Evolutionary conservation across 768 basidiomycete genomes (phyloP).

Genomic region (Kwoniella shandongensis): DNA sequence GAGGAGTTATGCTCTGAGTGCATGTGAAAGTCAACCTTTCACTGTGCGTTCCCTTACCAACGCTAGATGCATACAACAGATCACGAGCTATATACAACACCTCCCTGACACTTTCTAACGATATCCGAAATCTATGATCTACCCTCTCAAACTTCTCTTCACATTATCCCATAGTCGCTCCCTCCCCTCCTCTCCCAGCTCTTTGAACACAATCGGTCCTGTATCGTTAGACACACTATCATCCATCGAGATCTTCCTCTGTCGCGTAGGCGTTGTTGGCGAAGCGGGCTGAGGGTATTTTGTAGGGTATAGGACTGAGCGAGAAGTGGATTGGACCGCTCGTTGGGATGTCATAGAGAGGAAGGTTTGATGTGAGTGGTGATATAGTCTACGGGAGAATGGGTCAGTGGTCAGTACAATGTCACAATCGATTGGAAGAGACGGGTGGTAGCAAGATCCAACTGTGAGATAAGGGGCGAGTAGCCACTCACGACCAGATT

Average conservation of each 20-base stretch:
- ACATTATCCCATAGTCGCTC: slow-evolving; percentile 23
- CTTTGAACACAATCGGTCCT: slow-evolving; percentile 30
- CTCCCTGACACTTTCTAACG: too few relatives aligned
- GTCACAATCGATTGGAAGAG: too few relatives aligned
- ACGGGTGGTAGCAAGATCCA: too few relatives aligned
- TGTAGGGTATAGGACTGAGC: slow-evolving; percentile 15
- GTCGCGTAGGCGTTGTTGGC: slow-evolving; percentile 6
- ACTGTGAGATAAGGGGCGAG: too few relatives aligned
- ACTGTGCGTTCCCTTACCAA: too few relatives aligned
- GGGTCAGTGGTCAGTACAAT: too few relatives aligned
- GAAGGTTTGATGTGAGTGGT: slow-evolving; percentile 45
- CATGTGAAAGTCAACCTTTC: too few relatives aligned
- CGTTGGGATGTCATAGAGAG: slow-evolving; percentile 39
- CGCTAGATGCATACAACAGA: too few relatives aligned
- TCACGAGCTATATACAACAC: too few relatives aligned
- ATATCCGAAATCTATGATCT: neutral
- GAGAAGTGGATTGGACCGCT: slow-evolving; percentile 27
- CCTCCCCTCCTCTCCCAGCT: slow-evolving; percentile 24
- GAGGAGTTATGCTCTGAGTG: too few relatives aligned
- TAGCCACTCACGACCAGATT: slow-evolving; percentile 45
- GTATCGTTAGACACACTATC: slow-evolving; percentile 12
- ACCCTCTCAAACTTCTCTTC: slow-evolving; percentile 13
- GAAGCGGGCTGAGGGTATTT: neutral
- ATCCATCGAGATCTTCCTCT: slow-evolving; percentile 18
- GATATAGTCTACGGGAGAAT: slow-evolving; percentile 30